These are phyloP conservation scores for Postia placenta DNA, from an alignment of 768 basidiomycete genomes.

Conservation along the genomic window DNA sequence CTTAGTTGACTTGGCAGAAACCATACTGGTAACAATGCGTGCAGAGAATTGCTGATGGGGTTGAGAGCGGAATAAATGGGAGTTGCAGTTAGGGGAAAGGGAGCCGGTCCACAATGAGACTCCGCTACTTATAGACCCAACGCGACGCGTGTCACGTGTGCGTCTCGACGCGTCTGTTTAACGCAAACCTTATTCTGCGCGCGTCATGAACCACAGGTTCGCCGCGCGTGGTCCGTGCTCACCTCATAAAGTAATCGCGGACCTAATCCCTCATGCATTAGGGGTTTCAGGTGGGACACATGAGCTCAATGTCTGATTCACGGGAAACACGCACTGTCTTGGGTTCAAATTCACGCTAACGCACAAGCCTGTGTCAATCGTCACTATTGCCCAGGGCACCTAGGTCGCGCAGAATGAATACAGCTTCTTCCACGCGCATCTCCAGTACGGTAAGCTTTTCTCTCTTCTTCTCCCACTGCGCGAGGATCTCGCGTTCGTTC, in stretches of 20 bases:
- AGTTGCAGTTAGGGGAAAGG: conserved; percentile 4
- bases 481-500: conserved; percentile 70
- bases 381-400: conserved; percentile 42
- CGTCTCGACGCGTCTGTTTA: conserved; percentile 24
- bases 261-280: too few species aligned
- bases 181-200: conserved; percentile 21
- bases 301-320: not conserved
- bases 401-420: conserved; percentile 87
- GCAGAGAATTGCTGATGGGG: not conserved
- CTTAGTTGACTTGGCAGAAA: conserved; percentile 12
- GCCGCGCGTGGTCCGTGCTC: too few species aligned
- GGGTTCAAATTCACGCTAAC: not conserved
- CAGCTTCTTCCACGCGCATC: conserved; percentile 79
- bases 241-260: too few species aligned
- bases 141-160: conserved; percentile 24
- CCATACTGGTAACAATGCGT: conserved; percentile 10
- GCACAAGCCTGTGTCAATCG: conserved; percentile 25
- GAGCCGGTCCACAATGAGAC: not conserved
- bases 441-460: conserved; percentile 76
- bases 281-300: not conserved
- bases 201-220: conserved; percentile 6
- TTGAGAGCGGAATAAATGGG: conserved; percentile 3
- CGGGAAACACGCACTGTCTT: not conserved
- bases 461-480: conserved; percentile 67
- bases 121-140: conserved; percentile 18